Evolutionary conservation across 768 basidiomycete species (phyloP).

Genomic region (Podaxis carcinomalis): DNA sequence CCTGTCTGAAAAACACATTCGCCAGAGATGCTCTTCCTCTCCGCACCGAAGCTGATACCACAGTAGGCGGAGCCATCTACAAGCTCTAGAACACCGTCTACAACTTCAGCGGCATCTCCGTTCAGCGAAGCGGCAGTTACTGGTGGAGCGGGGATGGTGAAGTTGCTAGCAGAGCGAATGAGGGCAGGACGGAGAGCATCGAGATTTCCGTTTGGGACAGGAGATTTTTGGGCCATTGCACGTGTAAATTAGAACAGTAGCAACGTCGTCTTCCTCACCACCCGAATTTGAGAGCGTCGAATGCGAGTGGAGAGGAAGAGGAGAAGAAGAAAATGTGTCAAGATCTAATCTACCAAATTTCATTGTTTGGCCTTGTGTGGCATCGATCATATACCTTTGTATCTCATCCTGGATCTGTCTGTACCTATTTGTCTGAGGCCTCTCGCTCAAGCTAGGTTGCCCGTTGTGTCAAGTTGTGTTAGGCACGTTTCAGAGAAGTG

Average conservation of each 20-base stretch:
- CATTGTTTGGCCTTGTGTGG: slow-evolving; percentile 29
- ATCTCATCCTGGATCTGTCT: neutral
- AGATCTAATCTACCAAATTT: slow-evolving; percentile 34
- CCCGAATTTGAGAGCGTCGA: slow-evolving; percentile 32
- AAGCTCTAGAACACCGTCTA: slow-evolving; percentile 81
- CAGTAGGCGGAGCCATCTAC: slow-evolving; percentile 84
- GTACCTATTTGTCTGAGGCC: neutral
- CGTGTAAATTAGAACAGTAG: slow-evolving; percentile 3
- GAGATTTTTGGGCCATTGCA: slow-evolving; percentile 13
- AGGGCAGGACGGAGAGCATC: slow-evolving; percentile 34
- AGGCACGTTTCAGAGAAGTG: too few relatives aligned
- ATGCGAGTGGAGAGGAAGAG: slow-evolving; percentile 49
- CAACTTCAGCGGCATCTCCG: slow-evolving; percentile 24
- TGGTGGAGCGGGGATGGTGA: slow-evolving; percentile 30
- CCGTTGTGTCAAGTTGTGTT: too few relatives aligned
- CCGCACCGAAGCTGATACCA: slow-evolving; percentile 92
- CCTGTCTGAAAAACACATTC: slow-evolving; percentile 99
- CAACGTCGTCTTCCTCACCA: slow-evolving; percentile 41
- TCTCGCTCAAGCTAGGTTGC: too few relatives aligned
- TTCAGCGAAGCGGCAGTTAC: slow-evolving; percentile 27
- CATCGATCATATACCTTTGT: neutral
- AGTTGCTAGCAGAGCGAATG: slow-evolving; percentile 39
- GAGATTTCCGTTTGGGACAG: slow-evolving; percentile 18
- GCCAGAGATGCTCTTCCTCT: slow-evolving; percentile 86
- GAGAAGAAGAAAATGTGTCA: slow-evolving; percentile 34